Percentiles rank a stretch among this genome's conserved stretches.
phyloP scores from a whole-genome alignment of 1,284 basidiomycete genomes.

The Sanguinoderma infundibulare region DNA sequence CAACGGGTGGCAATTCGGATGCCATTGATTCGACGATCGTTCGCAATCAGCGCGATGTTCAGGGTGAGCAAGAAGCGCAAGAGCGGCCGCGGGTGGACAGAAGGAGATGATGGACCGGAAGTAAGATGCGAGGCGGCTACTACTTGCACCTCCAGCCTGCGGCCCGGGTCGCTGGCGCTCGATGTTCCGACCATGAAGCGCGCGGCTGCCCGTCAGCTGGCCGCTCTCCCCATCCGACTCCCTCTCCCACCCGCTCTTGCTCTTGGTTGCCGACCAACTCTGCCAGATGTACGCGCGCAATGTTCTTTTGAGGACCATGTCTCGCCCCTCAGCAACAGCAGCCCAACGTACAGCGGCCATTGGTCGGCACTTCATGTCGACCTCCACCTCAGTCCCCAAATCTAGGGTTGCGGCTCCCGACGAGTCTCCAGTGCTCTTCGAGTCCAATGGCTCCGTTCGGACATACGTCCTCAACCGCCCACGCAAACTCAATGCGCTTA shows the following conservation, averaged over 20 bases:
- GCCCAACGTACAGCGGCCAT: slow-evolving; percentile 59
- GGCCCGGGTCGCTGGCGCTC: neutral
- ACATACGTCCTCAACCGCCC: slow-evolving; percentile 85
- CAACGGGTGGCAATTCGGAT: slow-evolving; percentile 38
- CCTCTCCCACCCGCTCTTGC: slow-evolving; percentile 7
- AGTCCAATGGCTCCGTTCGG: slow-evolving; percentile 66
- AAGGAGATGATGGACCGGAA: neutral
- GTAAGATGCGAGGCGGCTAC: neutral
- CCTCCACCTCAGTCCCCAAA: slow-evolving; percentile 25
- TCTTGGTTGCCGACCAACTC: slow-evolving; percentile 1
- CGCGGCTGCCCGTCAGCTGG: neutral
- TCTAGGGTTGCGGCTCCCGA: slow-evolving; percentile 18
- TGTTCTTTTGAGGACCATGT: slow-evolving; percentile 47
- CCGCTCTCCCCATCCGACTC: slow-evolving; percentile 4
- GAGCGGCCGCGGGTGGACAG: neutral
- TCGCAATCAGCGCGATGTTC: neutral
- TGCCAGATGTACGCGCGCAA: slow-evolving; percentile 25
- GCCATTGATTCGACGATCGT: slow-evolving; percentile 3
- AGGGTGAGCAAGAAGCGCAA: neutral
- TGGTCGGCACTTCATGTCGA: slow-evolving; percentile 65
- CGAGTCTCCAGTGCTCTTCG: slow-evolving; percentile 69
- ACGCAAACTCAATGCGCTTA: slow-evolving; percentile 86
- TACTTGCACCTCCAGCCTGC: too few relatives aligned
- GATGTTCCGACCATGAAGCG: neutral
- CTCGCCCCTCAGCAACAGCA: slow-evolving; percentile 41